Evolutionary conservation across 2,329 filamentous ascomycete genomes (phyloP).

Genomic region (Aspergillus ustus): DNA sequence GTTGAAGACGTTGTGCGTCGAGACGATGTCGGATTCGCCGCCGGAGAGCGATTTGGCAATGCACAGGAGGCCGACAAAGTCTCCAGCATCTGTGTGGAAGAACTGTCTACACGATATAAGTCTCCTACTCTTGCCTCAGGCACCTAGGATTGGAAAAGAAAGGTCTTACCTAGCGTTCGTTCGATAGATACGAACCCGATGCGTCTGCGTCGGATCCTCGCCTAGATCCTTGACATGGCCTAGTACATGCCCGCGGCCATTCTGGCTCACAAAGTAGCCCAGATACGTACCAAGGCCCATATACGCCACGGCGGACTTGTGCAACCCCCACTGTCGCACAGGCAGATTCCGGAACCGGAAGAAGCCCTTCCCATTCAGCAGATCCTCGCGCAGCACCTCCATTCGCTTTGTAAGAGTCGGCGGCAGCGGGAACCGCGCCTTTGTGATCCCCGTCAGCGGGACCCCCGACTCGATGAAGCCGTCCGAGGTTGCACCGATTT

Average conservation of each 20-base stretch:
- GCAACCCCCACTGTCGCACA: constrained; percentile 72
- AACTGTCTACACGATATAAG: constrained; percentile 61
- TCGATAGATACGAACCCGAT: constrained; percentile 87
- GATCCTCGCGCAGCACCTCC: constrained; percentile 62
- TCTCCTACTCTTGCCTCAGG: neutral
- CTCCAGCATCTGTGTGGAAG: constrained; percentile 83
- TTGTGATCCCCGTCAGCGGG: constrained; percentile 72
- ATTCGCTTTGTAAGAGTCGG: constrained; percentile 61
- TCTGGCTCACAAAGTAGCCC: constrained; percentile 87
- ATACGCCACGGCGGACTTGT: constrained; percentile 85
- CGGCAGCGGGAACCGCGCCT: constrained; percentile 67
- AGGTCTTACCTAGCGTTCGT: constrained; percentile 70
- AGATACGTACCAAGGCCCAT: constrained; percentile 86
- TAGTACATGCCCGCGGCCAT: constrained; percentile 81
- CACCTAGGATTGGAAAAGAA: neutral
- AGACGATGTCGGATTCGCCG: constrained; percentile 82
- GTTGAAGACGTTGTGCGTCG: constrained; percentile 82
- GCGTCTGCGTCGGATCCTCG: constrained; percentile 78
- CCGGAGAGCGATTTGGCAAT: constrained; percentile 77
- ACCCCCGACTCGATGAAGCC: constrained; percentile 67
- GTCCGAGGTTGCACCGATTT: constrained; percentile 70
- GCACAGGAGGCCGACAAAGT: constrained; percentile 83
- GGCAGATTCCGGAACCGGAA: constrained; percentile 88
- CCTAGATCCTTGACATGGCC: constrained; percentile 89
- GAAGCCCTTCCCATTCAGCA: constrained; percentile 87